Evolutionary conservation across 352 stramenopile species (phyloP).

Genomic region (Pythium pyrilobum): DNA sequence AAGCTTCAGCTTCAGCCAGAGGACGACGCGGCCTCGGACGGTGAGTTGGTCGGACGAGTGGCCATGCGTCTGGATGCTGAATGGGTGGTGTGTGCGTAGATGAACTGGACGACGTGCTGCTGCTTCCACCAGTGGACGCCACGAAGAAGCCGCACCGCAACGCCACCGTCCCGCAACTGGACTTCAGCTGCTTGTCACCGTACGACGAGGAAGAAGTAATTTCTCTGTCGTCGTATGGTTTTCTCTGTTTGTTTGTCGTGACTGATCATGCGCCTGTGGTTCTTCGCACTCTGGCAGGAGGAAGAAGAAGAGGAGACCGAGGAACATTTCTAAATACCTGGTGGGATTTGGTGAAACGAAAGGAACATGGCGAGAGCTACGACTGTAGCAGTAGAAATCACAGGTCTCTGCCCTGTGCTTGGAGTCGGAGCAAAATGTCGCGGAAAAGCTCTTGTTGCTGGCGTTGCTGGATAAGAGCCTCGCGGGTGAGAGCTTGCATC

Average conservation of each 20-base stretch:
- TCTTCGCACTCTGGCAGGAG: conserved; percentile 7
- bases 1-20: neutral
- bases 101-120: conserved; percentile 9
- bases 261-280: neutral
- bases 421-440: conserved; percentile 44
- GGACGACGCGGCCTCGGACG: conserved; percentile 2
- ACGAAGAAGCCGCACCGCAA: conserved; percentile 14
- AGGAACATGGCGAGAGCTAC: too few relatives aligned
- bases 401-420: neutral
- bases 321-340: conserved; percentile 23
- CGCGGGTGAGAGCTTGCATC: conserved; percentile 51
- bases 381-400: too few relatives aligned
- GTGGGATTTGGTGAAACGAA: conserved; percentile 9
- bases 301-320: conserved; percentile 36
- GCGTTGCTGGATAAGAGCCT: conserved; percentile 48
- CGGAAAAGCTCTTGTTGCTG: conserved; percentile 66
- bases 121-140: conserved; percentile 5
- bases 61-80: neutral
- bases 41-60: neutral
- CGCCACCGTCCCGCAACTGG: conserved; percentile 35
- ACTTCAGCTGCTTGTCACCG: conserved; percentile 38
- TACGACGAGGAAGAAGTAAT: conserved; percentile 45
- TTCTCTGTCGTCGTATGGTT: too few relatives aligned
- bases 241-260: neutral
- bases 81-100: too few relatives aligned